phyloP scores from a whole-genome alignment of 257 asterid genomes.

The Hygrophila difformis region DNA sequence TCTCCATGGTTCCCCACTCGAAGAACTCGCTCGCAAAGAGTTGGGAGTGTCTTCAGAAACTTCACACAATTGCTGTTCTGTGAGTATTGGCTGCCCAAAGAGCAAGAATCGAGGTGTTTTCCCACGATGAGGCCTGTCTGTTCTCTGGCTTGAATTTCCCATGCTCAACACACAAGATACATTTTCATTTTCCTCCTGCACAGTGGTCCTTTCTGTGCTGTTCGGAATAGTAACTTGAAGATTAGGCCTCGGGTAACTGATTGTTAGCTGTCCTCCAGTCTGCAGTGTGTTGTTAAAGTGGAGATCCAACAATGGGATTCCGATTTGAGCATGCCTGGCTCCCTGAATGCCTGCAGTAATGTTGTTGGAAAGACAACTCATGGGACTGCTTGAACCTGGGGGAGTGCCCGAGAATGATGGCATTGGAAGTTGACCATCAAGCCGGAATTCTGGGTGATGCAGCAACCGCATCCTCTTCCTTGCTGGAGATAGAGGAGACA shows the following conservation, averaged over 20 bases:
- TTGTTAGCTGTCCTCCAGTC: slow-evolving; percentile 56
- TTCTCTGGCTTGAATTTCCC: slow-evolving; percentile 43
- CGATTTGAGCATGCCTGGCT: slow-evolving; percentile 99
- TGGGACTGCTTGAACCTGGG: slow-evolving; percentile 61
- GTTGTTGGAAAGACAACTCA: slow-evolving; percentile 55
- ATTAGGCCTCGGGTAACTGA: slow-evolving; percentile 43
- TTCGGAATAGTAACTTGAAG: slow-evolving; percentile 35
- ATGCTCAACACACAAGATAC: slow-evolving; percentile 73
- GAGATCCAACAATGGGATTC: slow-evolving; percentile 67
- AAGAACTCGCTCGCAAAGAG: slow-evolving; percentile 11
- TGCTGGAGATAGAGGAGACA: slow-evolving; percentile 71
- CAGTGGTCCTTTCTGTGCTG: slow-evolving; percentile 23
- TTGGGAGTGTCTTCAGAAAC: slow-evolving; percentile 29
- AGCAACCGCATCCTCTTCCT: slow-evolving; percentile 57
- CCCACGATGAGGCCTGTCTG: slow-evolving; percentile 26
- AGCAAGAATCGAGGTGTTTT: slow-evolving; percentile 63
- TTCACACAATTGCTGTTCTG: slow-evolving; percentile 82
- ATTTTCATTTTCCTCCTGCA: slow-evolving; percentile 33
- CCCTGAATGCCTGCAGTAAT: slow-evolving; percentile 98
- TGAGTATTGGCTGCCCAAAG: slow-evolving; percentile 93
- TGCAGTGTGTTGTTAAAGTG: slow-evolving; percentile 73
- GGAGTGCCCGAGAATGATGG: slow-evolving; percentile 81
- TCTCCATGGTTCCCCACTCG: slow-evolving; percentile 18
- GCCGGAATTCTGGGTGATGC: slow-evolving; percentile 48
- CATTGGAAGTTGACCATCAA: slow-evolving; percentile 59